Evolutionary conservation across 306 rosid species (phyloP), one percentile per base, ranked within the genome.

Genomic region (Pyrus betulifolia): DNA sequence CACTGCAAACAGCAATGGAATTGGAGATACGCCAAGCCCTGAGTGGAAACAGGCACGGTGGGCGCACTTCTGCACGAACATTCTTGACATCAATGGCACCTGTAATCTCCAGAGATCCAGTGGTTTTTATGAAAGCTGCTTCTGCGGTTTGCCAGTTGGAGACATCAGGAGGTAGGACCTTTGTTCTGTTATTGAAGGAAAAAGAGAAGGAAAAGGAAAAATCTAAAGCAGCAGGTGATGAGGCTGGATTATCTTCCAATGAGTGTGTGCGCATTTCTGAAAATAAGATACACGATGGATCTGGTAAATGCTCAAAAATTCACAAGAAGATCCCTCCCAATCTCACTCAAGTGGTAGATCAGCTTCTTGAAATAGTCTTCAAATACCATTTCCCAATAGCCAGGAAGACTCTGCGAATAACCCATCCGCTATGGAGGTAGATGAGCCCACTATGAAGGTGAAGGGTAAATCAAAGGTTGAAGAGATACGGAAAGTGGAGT

Each of bases 1-100:
- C 99, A 25, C 88, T 96, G 76, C 99, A 96, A 85, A 88, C 88
- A 55, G 98, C 98, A 44, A 96, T 96, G 98, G 99, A 96, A 74
- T 88, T 88, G 87, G 99, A 92, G 85, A 92, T 96, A 81, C 88
- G 92, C 0, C 99, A 96, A 82, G 84, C 85, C 71, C 89, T 92
- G 82, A 84, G 88, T 80, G 96, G 93, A 76, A 95, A 90, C 80
- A 87, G 96, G 31, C 97, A 88, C 80, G 79, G 93, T 60, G 99
- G 93, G 70, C 96, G 98, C 45, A 86, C 87, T 30, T 88, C 98
- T 83, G 84, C 89, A 54, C 87, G 87, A 72, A 82, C 91, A 44
- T 96, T 96, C 80, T 77, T 96, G 82, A 88, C 98, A 64, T 89
- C 98, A 74, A 84, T 96, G 93, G 96, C 97, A 27, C 90, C 98